Conservation (phyloP, 495 filamentous ascomycete species). For the Aspergillus nidulans region DNA sequence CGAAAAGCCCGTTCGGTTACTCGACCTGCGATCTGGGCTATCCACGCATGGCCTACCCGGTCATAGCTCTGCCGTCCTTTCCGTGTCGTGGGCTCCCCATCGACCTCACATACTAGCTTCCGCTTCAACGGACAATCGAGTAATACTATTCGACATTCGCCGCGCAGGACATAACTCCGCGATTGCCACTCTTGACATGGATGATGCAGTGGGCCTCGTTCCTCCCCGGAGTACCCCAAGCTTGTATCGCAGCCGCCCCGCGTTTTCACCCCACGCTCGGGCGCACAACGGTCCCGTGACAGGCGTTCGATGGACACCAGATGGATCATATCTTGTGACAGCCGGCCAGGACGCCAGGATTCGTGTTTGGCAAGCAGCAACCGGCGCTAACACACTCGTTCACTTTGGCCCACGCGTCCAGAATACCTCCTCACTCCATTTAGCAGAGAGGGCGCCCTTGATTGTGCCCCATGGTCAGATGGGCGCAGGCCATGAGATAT, state of each 20-base stretch:
- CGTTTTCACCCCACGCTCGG: conserved; percentile 45
- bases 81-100: conserved; percentile 74
- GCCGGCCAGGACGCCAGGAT: conserved; percentile 77
- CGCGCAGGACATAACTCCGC: conserved; percentile 48
- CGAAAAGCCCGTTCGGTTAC: conserved; percentile 70
- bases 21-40: conserved; percentile 76
- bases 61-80: conserved; percentile 65
- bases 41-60: conserved; percentile 73
- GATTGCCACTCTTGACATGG: conserved; percentile 73
- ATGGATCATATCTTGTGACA: conserved; percentile 68
- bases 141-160: conserved; percentile 9
- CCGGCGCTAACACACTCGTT: conserved; percentile 75
- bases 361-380: conserved; percentile 75
- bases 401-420: conserved; percentile 77
- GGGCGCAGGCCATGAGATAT: conserved; percentile 50
- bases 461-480: conserved; percentile 52
- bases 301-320: conserved; percentile 75
- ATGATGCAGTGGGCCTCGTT: conserved; percentile 64
- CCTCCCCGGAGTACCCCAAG: conserved; percentile 20
- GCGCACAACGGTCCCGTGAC: conserved; percentile 79
- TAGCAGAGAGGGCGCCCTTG: conserved; percentile 59
- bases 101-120: conserved; percentile 75
- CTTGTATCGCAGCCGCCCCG: conserved; percentile 37
- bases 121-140: conserved; percentile 70
- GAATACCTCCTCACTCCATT: conserved; percentile 52